phyloP scores from a whole-genome alignment of 1,284 basidiomycete species.

The Sporisorium scitamineum region DNA sequence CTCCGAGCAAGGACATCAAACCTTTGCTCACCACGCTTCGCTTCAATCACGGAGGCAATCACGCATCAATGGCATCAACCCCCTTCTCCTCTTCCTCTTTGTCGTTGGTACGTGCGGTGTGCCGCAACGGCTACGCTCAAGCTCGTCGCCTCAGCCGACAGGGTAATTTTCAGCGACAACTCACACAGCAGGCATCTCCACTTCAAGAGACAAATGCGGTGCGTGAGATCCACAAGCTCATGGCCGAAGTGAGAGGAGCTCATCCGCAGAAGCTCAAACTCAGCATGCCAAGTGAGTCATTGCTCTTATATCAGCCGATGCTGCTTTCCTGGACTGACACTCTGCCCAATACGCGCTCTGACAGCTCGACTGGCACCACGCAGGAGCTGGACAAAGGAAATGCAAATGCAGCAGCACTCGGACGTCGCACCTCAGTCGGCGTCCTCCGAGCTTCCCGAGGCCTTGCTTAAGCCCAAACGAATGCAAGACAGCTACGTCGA shows the following conservation, averaged over 20 bases:
- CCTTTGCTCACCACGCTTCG: neutral
- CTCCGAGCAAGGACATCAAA: neutral
- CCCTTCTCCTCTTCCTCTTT: conserved; percentile 19
- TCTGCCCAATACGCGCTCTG: neutral
- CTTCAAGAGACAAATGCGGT: conserved; percentile 54
- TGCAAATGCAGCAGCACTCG: conserved; percentile 27
- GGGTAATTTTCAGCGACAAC: conserved; percentile 6
- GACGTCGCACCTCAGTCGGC: conserved; percentile 1
- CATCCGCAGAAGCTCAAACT: conserved; percentile 50
- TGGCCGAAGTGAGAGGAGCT: conserved; percentile 43
- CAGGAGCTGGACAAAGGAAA: conserved; percentile 52
- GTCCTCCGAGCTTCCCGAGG: conserved; percentile 28
- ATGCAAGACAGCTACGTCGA: conserved; percentile 68
- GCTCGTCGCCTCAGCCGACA: neutral
- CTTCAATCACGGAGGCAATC: too few species aligned
- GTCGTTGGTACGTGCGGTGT: conserved; percentile 9
- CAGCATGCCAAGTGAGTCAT: conserved; percentile 45
- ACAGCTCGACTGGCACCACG: conserved; percentile 46
- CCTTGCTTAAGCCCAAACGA: conserved; percentile 52
- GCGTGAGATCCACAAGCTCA: conserved; percentile 47
- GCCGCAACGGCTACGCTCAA: conserved; percentile 8
- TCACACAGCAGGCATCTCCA: conserved; percentile 43
- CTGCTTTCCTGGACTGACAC: neutral
- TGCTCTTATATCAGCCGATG: neutral
- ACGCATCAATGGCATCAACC: conserved; percentile 17